Conservation (phyloP, 441 rosid species). For the Pelargonium fulgidum region DNA sequence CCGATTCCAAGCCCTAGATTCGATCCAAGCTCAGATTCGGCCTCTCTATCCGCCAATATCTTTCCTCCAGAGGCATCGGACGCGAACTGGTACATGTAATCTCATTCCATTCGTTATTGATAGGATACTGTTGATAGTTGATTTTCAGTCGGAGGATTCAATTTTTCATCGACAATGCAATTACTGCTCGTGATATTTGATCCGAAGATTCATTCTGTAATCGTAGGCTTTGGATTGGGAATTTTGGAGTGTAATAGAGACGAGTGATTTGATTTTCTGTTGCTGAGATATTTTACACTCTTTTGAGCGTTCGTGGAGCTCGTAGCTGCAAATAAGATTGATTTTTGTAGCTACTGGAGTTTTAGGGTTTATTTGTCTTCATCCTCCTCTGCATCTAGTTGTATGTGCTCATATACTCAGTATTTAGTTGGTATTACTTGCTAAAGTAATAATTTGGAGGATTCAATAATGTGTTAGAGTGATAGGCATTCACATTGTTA, state of each 20-base stretch:
- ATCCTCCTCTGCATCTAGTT: background rate
- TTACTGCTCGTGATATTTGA: background rate
- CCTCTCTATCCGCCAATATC: slow-evolving; percentile 6
- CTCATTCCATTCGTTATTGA: background rate
- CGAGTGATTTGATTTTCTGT: background rate
- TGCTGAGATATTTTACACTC: background rate
- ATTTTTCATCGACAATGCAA: background rate
- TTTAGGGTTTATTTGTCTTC: background rate
- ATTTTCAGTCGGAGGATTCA: background rate
- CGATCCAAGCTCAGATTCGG: slow-evolving; percentile 7
- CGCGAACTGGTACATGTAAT: background rate
- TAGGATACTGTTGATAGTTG: background rate
- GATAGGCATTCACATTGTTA: background rate
- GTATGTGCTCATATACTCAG: background rate
- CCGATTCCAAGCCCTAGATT: slow-evolving; percentile 6
- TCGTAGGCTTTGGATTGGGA: background rate
- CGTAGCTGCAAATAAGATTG: background rate
- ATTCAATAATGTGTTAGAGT: background rate
- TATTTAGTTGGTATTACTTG: background rate
- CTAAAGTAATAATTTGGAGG: no score
- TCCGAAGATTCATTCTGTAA: background rate
- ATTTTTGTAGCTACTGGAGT: background rate
- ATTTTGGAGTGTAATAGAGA: background rate
- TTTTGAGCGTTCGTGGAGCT: background rate
- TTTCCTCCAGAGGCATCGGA: background rate